Evolutionary conservation across 2,329 filamentous ascomycete species (phyloP).

Genomic region (Beauveria rudraprayagi): DNA sequence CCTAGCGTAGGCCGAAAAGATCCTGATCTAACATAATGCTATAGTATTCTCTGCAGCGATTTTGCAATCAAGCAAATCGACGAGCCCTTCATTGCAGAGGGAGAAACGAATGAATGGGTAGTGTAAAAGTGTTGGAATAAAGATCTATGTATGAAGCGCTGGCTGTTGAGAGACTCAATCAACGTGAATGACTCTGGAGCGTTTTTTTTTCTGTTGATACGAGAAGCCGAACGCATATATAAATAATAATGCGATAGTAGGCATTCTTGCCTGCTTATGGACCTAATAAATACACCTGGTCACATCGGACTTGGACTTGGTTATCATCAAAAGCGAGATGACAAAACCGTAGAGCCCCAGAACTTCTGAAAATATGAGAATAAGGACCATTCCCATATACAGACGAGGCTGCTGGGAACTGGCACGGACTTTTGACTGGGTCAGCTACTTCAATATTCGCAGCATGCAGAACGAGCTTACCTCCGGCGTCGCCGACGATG

Average conservation of each 20-base stretch:
- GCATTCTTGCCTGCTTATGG: too few species aligned
- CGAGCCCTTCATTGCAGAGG: constrained; percentile 71
- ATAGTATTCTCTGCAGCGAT: constrained; percentile 85
- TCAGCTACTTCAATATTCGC: neutral
- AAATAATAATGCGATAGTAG: neutral
- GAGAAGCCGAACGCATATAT: neutral
- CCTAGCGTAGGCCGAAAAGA: neutral
- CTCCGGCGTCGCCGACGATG: constrained; percentile 38
- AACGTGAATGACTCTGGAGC: neutral
- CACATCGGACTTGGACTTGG: constrained; percentile 30
- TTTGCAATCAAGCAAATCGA: constrained; percentile 91
- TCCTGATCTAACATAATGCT: constrained; percentile 16
- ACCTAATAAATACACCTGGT: constrained; percentile 25
- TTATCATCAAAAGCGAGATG: constrained; percentile 41
- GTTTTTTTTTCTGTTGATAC: neutral
- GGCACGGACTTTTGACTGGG: constrained; percentile 28
- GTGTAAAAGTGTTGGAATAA: constrained; percentile 32
- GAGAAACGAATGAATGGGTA: constrained; percentile 79
- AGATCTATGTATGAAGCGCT: neutral
- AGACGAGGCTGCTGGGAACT: constrained; percentile 39
- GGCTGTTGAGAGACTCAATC: neutral
- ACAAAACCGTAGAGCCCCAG: constrained; percentile 39
- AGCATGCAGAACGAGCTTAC: constrained; percentile 18
- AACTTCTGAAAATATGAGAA: constrained; percentile 40
- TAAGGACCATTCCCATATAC: constrained; percentile 39